These are phyloP conservation scores for Penicillium sp. DNA, from an alignment of 2,329 filamentous ascomycete species.

Conservation along the genomic window DNA sequence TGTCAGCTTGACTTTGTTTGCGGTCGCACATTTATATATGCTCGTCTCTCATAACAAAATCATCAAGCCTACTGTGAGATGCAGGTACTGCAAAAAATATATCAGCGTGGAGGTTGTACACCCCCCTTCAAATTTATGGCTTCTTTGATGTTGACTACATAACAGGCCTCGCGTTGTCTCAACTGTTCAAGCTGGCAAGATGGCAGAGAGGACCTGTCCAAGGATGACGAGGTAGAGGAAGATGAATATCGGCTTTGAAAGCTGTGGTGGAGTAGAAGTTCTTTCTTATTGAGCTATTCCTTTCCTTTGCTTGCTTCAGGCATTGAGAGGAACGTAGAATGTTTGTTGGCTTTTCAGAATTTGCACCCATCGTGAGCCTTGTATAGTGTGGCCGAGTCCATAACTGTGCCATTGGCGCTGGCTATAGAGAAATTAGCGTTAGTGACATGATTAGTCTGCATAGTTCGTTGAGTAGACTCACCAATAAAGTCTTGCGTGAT, in stretches of 20 bases:
- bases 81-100: conserved; percentile 51
- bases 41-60: conserved; percentile 63
- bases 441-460: background rate
- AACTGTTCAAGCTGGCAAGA: conserved; percentile 61
- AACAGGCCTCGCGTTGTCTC: conserved; percentile 50
- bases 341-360: background rate
- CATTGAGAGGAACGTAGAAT: background rate
- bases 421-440: background rate
- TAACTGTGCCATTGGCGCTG: conserved; percentile 9
- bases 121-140: too few species aligned
- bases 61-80: conserved; percentile 69
- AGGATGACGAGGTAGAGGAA: background rate
- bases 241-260: background rate
- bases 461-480: background rate
- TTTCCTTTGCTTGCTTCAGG: background rate
- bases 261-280: background rate
- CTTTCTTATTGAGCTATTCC: background rate
- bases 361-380: conserved; percentile 5
- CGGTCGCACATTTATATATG: conserved; percentile 63
- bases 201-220: conserved; percentile 49
- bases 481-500: conserved; percentile 40
- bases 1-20: conserved; percentile 65
- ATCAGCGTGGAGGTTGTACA: conserved; percentile 61
- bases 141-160: conserved; percentile 6
- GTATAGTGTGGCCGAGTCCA: conserved; percentile 14